These are phyloP conservation scores for Trypanosoma vivax DNA, from an alignment of 208 protist species.

Conservation along the genomic window DNA sequence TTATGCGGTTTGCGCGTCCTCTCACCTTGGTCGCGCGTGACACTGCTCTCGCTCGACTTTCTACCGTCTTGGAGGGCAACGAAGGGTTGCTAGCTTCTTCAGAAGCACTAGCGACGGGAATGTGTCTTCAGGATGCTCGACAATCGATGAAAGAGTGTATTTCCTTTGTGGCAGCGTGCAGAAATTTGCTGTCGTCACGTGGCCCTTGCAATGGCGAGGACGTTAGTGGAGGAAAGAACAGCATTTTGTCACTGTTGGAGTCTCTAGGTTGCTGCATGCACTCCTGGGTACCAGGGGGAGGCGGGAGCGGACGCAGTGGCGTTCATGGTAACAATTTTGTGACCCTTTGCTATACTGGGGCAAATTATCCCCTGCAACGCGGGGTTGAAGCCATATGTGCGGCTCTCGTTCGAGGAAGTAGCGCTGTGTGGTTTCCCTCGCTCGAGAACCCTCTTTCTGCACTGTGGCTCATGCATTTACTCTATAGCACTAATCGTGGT, in stretches of 20 bases:
- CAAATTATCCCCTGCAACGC: constrained; percentile 13
- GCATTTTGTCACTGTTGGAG: not conserved
- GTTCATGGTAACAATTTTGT: not conserved
- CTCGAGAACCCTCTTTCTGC: constrained; percentile 24
- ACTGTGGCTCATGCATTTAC: constrained; percentile 25
- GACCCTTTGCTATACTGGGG: constrained; percentile 15
- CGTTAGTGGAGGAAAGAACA: not conserved
- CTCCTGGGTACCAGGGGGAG: too few species aligned
- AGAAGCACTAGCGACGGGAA: constrained; percentile 34
- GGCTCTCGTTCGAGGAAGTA: constrained; percentile 8
- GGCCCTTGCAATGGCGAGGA: not conserved
- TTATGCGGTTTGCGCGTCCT: not conserved
- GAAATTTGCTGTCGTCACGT: not conserved
- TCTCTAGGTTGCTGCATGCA: not conserved
- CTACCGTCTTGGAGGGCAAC: constrained; percentile 12
- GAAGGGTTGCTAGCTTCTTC: constrained; percentile 18
- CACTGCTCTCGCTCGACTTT: not conserved
- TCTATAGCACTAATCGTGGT: constrained; percentile 1
- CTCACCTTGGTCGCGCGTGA: not conserved
- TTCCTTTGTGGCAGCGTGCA: constrained; percentile 8
- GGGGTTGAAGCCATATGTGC: constrained; percentile 13
- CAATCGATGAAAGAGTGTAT: constrained; percentile 13
- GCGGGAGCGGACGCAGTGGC: not conserved
- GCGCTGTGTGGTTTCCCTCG: constrained; percentile 18
- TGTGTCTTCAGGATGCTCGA: constrained; percentile 25